Evolutionary conservation across 805 yeast genomes (phyloP).

Genomic region (Hanseniaspora pseudoguilliermondii): DNA sequence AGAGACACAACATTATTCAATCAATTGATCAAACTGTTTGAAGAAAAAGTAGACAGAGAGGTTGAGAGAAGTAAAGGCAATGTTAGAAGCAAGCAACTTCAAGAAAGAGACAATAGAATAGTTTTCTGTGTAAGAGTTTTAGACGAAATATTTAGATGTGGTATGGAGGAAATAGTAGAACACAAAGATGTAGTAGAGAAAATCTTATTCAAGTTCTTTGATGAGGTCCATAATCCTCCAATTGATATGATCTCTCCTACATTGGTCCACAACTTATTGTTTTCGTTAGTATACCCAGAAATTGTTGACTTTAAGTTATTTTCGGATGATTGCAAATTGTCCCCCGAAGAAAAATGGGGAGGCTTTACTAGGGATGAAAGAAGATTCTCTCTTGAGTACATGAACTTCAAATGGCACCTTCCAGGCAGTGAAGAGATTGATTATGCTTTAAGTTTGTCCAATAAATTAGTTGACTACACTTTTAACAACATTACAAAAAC

Average conservation of each 20-base stretch:
- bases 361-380: conserved; percentile 47
- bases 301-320: conserved; percentile 43
- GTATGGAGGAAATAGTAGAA: conserved; percentile 39
- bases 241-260: conserved; percentile 48
- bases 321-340: conserved; percentile 32
- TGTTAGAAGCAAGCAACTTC: conserved; percentile 49
- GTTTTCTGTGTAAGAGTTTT: conserved; percentile 59
- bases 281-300: conserved; percentile 49
- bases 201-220: conserved; percentile 23
- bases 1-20: conserved; percentile 32
- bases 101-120: conserved; percentile 66
- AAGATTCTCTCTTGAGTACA: conserved; percentile 37
- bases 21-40: conserved; percentile 15
- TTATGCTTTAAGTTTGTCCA: conserved; percentile 50
- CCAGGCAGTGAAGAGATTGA: conserved; percentile 47
- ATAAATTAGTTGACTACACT: conserved; percentile 34
- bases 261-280: conserved; percentile 53
- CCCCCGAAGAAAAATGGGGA: conserved; percentile 53
- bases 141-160: conserved; percentile 57
- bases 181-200: conserved; percentile 35
- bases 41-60: conserved; percentile 47
- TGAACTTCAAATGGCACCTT: conserved; percentile 60
- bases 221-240: conserved; percentile 35
- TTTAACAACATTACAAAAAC: conserved; percentile 32
- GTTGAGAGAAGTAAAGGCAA: conserved; percentile 71